Conservation (phyloP, 2,329 filamentous ascomycete species). For the Colletotrichum somersetense region DNA sequence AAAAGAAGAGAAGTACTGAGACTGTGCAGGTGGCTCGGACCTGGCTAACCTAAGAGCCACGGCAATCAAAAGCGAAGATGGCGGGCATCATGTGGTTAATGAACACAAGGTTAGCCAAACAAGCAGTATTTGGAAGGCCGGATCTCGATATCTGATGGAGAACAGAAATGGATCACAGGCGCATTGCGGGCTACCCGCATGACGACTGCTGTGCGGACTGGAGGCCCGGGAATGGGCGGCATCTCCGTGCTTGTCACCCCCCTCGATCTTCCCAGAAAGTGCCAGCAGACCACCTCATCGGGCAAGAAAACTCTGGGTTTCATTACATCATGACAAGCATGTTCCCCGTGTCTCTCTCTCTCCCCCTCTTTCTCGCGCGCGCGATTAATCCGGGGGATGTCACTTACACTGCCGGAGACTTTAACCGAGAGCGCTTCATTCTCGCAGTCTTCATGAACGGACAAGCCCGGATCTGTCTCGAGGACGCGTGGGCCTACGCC, state of each 20-base stretch:
- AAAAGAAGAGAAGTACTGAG: neutral
- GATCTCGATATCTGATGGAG: neutral
- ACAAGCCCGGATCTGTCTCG: constrained; percentile 67
- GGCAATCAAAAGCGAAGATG: constrained; percentile 59
- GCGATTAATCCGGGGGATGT: neutral
- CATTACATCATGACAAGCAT: constrained; percentile 64
- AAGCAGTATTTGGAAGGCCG: accelerated
- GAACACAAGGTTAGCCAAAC: constrained; percentile 59
- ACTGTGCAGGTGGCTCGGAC: constrained; percentile 44
- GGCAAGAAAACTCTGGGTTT: constrained; percentile 67
- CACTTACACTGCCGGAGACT: constrained; percentile 52
- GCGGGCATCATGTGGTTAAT: constrained; percentile 69
- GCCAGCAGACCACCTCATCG: constrained; percentile 64
- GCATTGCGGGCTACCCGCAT: constrained; percentile 70
- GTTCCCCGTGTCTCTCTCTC: neutral
- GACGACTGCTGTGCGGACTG: constrained; percentile 72
- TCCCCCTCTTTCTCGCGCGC: too few species aligned
- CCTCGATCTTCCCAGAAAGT: constrained; percentile 63
- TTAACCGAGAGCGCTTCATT: constrained; percentile 70
- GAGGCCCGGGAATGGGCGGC: constrained; percentile 63
- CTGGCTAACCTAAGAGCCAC: constrained; percentile 73
- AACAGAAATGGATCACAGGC: constrained; percentile 75
- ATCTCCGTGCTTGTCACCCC: constrained; percentile 71
- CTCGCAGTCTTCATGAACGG: constrained; percentile 69
- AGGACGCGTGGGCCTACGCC: constrained; percentile 65